A percentile compares a stretch with the other conserved stretches of the same genome.
Evolutionary conservation across 2,329 filamentous ascomycete species (phyloP).

Genomic region (Exserohilum turcica): DNA sequence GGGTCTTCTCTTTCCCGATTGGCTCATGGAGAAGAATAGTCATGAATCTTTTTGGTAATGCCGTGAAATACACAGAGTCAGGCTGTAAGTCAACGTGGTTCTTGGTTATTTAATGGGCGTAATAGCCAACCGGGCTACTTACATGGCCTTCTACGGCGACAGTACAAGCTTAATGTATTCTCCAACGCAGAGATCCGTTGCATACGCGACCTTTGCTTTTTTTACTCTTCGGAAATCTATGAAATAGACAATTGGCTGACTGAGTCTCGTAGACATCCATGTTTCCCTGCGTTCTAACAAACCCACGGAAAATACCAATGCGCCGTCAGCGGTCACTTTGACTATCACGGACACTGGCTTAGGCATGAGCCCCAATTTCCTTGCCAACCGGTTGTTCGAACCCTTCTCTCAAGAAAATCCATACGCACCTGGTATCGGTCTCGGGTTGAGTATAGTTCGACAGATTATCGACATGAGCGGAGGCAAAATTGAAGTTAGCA

Average conservation of each 20-base stretch:
- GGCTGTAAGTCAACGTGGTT: slow-evolving; percentile 20
- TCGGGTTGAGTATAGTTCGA: slow-evolving; percentile 39
- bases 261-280: slow-evolving; percentile 19
- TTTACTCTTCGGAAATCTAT: neutral
- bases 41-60: slow-evolving; percentile 48
- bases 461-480: slow-evolving; percentile 36
- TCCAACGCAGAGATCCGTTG: neutral
- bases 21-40: slow-evolving; percentile 45
- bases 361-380: slow-evolving; percentile 43
- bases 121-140: neutral
- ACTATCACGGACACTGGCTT: slow-evolving; percentile 41
- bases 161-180: neutral
- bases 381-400: slow-evolving; percentile 39
- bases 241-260: neutral
- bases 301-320: neutral
- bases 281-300: slow-evolving; percentile 30
- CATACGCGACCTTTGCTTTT: neutral
- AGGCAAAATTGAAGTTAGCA: slow-evolving; percentile 38
- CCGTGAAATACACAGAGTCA: slow-evolving; percentile 42
- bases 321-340: slow-evolving; percentile 38
- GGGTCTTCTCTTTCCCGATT: slow-evolving; percentile 51
- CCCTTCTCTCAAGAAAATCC: slow-evolving; percentile 46
- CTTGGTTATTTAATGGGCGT: neutral
- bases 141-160: neutral
- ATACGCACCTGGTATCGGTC: slow-evolving; percentile 26